Conservation (phyloP, 2,329 filamentous ascomycete species). For the Trichoderma cornu-damae region DNA sequence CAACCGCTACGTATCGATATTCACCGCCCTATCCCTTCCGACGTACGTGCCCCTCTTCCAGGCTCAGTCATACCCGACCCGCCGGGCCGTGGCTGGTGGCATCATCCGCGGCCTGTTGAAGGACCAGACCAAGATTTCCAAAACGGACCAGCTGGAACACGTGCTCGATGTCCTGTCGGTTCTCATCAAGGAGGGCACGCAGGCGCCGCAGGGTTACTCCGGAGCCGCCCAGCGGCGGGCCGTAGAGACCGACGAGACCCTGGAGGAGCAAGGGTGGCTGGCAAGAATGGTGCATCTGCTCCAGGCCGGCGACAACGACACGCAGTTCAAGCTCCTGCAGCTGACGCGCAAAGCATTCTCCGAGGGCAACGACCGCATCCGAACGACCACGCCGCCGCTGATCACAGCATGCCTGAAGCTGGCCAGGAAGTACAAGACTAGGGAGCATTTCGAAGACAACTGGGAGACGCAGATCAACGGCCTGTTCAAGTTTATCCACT, state of each 20-base stretch:
- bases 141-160: constrained; percentile 74
- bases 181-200: constrained; percentile 86
- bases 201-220: constrained; percentile 77
- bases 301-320: constrained; percentile 78
- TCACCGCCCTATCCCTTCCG: constrained; percentile 90
- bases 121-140: constrained; percentile 74
- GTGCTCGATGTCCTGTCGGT: constrained; percentile 85
- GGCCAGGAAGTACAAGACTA: constrained; percentile 78
- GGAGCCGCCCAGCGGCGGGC: constrained; percentile 70
- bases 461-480: constrained; percentile 64
- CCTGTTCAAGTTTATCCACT: constrained; percentile 94
- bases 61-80: constrained; percentile 86
- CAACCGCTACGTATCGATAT: constrained; percentile 84
- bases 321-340: constrained; percentile 89
- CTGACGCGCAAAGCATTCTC: constrained; percentile 78
- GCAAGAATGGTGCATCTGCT: constrained; percentile 88
- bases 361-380: constrained; percentile 91
- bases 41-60: constrained; percentile 87
- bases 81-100: constrained; percentile 84
- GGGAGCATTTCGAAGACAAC: constrained; percentile 73
- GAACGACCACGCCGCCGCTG: constrained; percentile 89
- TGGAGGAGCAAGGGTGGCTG: constrained; percentile 97
- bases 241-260: constrained; percentile 88
- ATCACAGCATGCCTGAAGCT: constrained; percentile 88
- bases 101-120: constrained; percentile 77